Evolutionary conservation across 2,329 filamentous ascomycete species (phyloP), one percentile per base, ranked within the genome.

Genomic region (Xylariomycetidae sp.): DNA sequence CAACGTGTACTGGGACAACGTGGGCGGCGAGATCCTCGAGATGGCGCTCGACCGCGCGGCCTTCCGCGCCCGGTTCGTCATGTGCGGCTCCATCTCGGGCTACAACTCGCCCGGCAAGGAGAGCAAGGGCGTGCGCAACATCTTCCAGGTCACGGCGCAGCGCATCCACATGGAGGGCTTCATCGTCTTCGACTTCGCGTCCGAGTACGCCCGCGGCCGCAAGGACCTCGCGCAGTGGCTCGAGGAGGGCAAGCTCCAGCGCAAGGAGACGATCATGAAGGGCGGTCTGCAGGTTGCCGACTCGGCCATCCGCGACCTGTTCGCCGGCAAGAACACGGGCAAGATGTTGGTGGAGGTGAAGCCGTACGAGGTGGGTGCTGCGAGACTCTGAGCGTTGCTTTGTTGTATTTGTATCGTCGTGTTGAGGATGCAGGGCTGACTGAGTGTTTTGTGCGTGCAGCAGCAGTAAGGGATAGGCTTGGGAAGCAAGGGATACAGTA

Each of bases 21-120:
- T 83, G 14, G 82, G 80, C 9, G 82, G 82, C 5, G 77, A 83
- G 41, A 80, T 85, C 34, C 65, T 86, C 19, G 78, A 86, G 50
- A 57, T 76, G 41, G 79, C 77, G 27, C 65, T 87, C 24, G 61
- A 58, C 4, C 68, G 78, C n/a, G 80, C 82, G 37, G 79, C 77
- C 35, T 60, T 61, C 32, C 64, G 72, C 52, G 63, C 81, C 10
- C 69, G 82, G 20, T 82, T 87, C 54, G 75, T 81, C 44, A 82
- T 82, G 59, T 86, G 82, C 58, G 82, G 82, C 30, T 68, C 58
- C 44, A 85, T 87, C 60, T 78, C 72, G 52, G 72, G 79, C 55
- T 86, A 86, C 58, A 85, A 85, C 57, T 53, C 65, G 2, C 54
- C 65, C 14, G 67, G 66, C 24, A 68, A 69, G 27, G 58, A 79